Evolutionary conservation across 1,284 basidiomycete species (phyloP).

Genomic region (Malassezia sp.): DNA sequence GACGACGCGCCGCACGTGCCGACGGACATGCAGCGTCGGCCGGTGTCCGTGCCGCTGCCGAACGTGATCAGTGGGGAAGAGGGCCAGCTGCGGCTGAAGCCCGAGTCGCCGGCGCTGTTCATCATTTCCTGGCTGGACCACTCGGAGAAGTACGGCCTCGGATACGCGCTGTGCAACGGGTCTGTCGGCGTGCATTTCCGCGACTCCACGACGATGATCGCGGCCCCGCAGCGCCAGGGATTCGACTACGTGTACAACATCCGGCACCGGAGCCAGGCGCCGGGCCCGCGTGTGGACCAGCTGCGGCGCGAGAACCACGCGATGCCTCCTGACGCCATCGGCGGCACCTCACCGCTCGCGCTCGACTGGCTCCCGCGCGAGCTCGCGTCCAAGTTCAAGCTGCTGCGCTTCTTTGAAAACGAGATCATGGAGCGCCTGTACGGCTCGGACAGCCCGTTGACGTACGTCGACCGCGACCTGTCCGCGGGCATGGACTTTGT

Average conservation of each 20-base stretch:
- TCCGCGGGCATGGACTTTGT: constrained; percentile 83
- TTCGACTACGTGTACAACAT: constrained; percentile 35
- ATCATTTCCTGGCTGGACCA: constrained; percentile 97
- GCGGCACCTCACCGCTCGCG: background rate
- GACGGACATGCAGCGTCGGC: constrained; percentile 13
- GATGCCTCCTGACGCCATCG: constrained; percentile 5
- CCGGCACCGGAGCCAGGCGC: constrained; percentile 6
- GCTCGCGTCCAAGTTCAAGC: constrained; percentile 28
- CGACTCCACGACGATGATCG: constrained; percentile 73
- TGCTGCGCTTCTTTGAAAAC: constrained; percentile 39
- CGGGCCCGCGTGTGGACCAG: constrained; percentile 20
- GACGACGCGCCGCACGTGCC: constrained; percentile 52
- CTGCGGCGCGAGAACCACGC: constrained; percentile 29
- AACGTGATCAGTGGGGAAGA: constrained; percentile 20
- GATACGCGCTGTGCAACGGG: constrained; percentile 87
- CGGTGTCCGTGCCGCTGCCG: constrained; percentile 8
- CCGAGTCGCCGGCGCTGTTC: constrained; percentile 68
- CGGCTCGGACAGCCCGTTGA: constrained; percentile 59
- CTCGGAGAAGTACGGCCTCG: constrained; percentile 96
- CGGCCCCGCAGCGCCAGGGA: constrained; percentile 70
- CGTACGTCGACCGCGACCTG: constrained; percentile 67
- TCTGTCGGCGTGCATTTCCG: constrained; percentile 92
- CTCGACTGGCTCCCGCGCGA: constrained; percentile 20
- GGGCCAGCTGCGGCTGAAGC: constrained; percentile 48
- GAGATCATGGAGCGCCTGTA: constrained; percentile 43